Evolutionary conservation across 768 basidiomycete species (phyloP), one percentile per base, ranked within the genome.

Genomic region (Hortiboletus flavorubellus): DNA sequence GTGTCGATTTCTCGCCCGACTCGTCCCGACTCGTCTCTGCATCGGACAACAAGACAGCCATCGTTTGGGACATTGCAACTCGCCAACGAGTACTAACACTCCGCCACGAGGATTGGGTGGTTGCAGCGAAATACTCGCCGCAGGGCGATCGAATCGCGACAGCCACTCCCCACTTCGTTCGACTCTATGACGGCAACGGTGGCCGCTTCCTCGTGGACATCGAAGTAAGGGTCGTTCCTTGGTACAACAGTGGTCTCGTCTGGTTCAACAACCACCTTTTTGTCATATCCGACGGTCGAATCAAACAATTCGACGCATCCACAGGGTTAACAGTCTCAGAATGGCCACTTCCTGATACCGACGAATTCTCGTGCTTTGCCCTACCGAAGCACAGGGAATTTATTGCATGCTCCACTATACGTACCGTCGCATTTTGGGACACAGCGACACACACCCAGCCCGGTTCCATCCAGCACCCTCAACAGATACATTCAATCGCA

Each of bases 1-100:
- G 11, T 1, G 35, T 58, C 30, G 57, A 58, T 16, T 58, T 55
- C 40, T 41, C 53, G 4, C 49, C 53, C 15, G 49, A 58, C 49
- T 42, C 45, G 15, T 38, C 34, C 1, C 40, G 37, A 10, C 46
- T 56, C 15, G 47, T 49, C 31, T 16, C 29, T 2, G 47, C 38
- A 7, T 35, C 46, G 4, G 0, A 2, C 0, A 16, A 31, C 8
- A 0, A 3, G 6, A 44, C 7, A 12, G 47, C 33, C 3, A 31
- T 16, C 5, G 16, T 54, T 15, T 58, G 42, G 53, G 53, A 58
- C 34, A 3, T 53, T 2, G 15, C 37, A 1, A 26, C 52, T 5
- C 10, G 34, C 11, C 0, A 33, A 30, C 35, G 11, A 6, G 44
- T n/a, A 5, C 18, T 15, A 2, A 18, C 18, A 2, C 35, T 33